Conservation (phyloP, 1,139 yeast species). For the Hansenula sp. region DNA sequence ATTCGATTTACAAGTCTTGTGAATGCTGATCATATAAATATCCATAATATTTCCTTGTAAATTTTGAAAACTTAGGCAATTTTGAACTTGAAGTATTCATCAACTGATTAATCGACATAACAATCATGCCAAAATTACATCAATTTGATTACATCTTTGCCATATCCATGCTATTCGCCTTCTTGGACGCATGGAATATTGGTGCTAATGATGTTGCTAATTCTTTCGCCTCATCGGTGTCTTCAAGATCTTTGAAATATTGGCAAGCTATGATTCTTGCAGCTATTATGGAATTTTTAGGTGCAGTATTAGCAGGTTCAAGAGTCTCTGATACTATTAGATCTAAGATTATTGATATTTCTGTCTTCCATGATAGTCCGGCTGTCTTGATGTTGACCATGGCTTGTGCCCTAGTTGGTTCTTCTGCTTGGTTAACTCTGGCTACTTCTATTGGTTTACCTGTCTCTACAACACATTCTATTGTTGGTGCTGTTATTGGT, state of each 20-base stretch:
- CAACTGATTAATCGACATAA: not conserved
- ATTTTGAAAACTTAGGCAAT: no score
- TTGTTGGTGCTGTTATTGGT: constrained; percentile 76
- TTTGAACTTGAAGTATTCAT: no score
- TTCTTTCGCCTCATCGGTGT: constrained; percentile 72
- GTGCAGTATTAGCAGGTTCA: constrained; percentile 71
- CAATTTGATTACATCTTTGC: constrained; percentile 68
- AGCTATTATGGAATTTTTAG: constrained; percentile 64
- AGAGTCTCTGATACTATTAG: constrained; percentile 69
- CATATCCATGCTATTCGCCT: constrained; percentile 65
- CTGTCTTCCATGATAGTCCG: constrained; percentile 49
- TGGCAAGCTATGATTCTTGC: constrained; percentile 77
- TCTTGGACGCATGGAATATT: constrained; percentile 77
- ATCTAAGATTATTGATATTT: constrained; percentile 54
- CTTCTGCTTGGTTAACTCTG: constrained; percentile 66
- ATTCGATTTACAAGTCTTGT: no score
- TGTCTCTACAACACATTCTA: constrained; percentile 76
- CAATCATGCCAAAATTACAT: constrained; percentile 31
- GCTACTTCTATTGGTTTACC: constrained; percentile 73
- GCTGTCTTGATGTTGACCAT: constrained; percentile 71
- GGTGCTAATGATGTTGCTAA: constrained; percentile 86
- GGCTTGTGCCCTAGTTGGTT: constrained; percentile 74
- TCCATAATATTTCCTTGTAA: no score
- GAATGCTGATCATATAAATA: no score
- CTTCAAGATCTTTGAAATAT: constrained; percentile 64